Base-by-base conservation (phyloP, 179 eudicot species). In the Amaranthus tricolor region DNA sequence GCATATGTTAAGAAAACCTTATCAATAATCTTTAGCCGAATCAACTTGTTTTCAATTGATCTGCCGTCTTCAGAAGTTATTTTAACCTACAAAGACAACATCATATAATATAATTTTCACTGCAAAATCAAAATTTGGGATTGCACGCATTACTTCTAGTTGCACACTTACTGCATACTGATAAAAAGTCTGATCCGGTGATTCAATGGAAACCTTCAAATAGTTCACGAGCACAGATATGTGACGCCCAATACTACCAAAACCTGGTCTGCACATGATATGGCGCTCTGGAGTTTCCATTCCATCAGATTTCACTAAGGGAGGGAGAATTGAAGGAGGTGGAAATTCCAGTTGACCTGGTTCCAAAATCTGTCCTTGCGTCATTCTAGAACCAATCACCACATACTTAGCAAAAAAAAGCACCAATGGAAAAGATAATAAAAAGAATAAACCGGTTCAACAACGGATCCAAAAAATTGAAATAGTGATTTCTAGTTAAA, bases 251-350 rank as follows among this genome's bases (percentile, higher is more conserved):
- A 70, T 68, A 54, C 73, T 87, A 68, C 99, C 99, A 83, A 80
- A 76, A 59, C 88, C 99, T 58, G 87, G 91, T 79, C 99, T 85
- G 67, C 79, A 73, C 70, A 89, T 87, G 21, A 91, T 69, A 5
- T 85, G 76, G 78, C 74, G 84, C 66, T 85, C 82, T 10, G 78
- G 76, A 72, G 83, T 66, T 57, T 85, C 87, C 62, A 73, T 76
- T 59, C 58, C 79, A 44, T 83, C 82, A 17, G 83, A 73, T 73
- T 81, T 75, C 69, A 69, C 79, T 44, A 65, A 9, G 5, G 77
- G 76, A 1, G 83, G 79, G 58, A 78, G 70, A 79, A 71, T 72
- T 78, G 92, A 79, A 65, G 79, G 76, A 0, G 88, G 79, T 56
- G 86, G 83, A 70, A 74, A 77, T 48, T 55, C 73, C 62, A 77